phyloP scores from a whole-genome alignment of 108 stramenopile genomes.

The Conticribra weissflogii region DNA sequence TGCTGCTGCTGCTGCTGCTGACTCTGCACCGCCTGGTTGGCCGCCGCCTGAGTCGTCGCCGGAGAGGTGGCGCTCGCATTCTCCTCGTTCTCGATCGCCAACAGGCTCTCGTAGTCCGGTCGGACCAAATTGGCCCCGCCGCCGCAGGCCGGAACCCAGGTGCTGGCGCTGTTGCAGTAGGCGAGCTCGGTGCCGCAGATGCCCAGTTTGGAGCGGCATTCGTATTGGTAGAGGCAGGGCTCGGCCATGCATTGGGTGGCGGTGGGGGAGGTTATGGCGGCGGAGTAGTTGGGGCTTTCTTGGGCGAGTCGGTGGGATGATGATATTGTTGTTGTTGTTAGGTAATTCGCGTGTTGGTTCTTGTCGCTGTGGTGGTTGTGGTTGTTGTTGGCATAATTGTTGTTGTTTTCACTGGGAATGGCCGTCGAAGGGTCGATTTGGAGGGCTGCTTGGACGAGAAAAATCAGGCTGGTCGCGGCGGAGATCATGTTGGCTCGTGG shows the following conservation, averaged over 20 bases:
- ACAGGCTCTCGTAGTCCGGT: not conserved
- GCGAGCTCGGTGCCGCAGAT: slow-evolving; percentile 25
- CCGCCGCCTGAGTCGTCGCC: not conserved
- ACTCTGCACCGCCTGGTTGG: too few relatives aligned
- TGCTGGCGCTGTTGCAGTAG: slow-evolving; percentile 33
- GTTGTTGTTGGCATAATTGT: too few relatives aligned
- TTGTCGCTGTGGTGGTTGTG: too few relatives aligned
- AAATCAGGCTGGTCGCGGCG: too few relatives aligned
- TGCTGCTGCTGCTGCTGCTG: not conserved
- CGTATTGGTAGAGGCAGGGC: slow-evolving; percentile 32
- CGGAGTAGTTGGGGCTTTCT: not conserved
- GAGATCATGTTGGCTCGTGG: too few relatives aligned
- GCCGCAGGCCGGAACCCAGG: slow-evolving; percentile 44
- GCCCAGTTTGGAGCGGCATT: slow-evolving; percentile 31
- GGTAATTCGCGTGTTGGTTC: too few relatives aligned
- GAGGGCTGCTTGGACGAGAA: too few relatives aligned
- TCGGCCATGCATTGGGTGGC: slow-evolving; percentile 27
- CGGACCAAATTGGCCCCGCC: slow-evolving; percentile 12
- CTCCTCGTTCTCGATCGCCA: not conserved
- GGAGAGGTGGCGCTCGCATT: not conserved
- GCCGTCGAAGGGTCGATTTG: too few relatives aligned
- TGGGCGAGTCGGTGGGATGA: too few relatives aligned
- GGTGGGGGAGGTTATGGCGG: not conserved
- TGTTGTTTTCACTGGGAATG: too few relatives aligned
- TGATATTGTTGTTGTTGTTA: too few relatives aligned